phyloP scores from a whole-genome alignment of 768 basidiomycete genomes.

The Albatrellus ellisii region DNA sequence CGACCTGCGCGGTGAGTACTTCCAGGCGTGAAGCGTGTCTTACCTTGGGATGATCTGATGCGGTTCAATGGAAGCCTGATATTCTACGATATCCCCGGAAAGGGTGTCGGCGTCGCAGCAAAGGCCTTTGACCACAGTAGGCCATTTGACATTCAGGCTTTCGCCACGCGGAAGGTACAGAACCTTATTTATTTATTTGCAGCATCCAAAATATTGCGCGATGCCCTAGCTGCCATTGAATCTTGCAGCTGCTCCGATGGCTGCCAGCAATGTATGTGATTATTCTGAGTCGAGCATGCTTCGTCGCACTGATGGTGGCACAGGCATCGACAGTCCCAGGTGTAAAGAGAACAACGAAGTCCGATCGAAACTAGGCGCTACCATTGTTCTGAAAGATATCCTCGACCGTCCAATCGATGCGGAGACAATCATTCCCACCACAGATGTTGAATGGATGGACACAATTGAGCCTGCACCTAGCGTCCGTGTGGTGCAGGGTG shows the following conservation, averaged over 20 bases:
- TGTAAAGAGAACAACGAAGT: conserved; percentile 69
- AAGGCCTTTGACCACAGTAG: conserved; percentile 77
- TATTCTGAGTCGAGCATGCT: too few relatives aligned
- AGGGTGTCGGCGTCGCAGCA: conserved; percentile 45
- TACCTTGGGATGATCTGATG: not conserved
- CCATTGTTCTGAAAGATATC: conserved; percentile 48
- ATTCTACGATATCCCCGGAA: conserved; percentile 65
- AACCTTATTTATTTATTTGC: not conserved
- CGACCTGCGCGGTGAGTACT: conserved; percentile 47
- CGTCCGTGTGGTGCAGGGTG: not conserved
- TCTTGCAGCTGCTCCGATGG: conserved; percentile 57
- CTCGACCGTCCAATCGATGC: conserved; percentile 31
- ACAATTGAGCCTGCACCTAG: not conserved
- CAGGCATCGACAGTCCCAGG: conserved; percentile 51
- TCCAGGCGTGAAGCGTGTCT: too few relatives aligned
- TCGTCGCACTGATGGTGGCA: too few relatives aligned
- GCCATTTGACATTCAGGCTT: too few relatives aligned
- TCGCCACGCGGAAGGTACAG: not conserved
- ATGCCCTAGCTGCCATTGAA: conserved; percentile 44
- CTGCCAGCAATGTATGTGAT: conserved; percentile 53
- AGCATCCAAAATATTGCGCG: conserved; percentile 44
- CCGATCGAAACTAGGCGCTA: conserved; percentile 63
- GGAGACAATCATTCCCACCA: conserved; percentile 20
- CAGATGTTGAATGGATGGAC: not conserved
- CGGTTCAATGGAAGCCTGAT: conserved; percentile 40